These are phyloP conservation scores for Schoenoplectus triqueter DNA, from an alignment of 202 grass and related monocot species.

Conservation along the genomic window DNA sequence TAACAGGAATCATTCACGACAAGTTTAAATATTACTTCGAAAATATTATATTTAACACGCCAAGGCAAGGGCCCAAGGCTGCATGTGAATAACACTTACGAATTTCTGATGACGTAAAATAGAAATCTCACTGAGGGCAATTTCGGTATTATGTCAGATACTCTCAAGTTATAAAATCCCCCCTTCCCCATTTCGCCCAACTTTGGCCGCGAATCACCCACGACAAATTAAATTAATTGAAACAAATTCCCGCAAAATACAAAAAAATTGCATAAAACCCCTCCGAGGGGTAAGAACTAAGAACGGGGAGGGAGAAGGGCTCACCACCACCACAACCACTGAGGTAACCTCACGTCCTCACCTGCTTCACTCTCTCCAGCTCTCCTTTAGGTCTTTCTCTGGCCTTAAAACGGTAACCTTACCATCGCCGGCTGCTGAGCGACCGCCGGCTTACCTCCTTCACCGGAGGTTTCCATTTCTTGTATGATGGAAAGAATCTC, in stretches of 20 bases:
- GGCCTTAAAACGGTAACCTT: background rate
- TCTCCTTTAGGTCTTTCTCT: background rate
- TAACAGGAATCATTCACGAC: no score
- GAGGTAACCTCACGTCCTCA: background rate
- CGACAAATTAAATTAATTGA: conserved; percentile 39
- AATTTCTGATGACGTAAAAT: background rate
- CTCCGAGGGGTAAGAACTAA: background rate
- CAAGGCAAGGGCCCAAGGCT: no score
- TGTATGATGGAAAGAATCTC: conserved; percentile 74
- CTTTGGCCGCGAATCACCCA: conserved; percentile 62
- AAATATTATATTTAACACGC: background rate
- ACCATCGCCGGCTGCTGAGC: conserved; percentile 28
- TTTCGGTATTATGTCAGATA: conserved; percentile 22
- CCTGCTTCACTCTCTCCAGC: background rate
- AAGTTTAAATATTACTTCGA: background rate
- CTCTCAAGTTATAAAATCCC: conserved; percentile 61
- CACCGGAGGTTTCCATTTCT: conserved; percentile 35
- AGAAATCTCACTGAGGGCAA: conserved; percentile 35
- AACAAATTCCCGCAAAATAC: conserved; percentile 8
- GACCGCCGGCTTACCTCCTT: conserved; percentile 34
- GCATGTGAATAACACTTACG: background rate
- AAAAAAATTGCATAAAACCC: conserved; percentile 23
- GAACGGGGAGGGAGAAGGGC: background rate
- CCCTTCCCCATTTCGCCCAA: conserved; percentile 50
- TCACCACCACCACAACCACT: background rate